Conservation (phyloP, 345 rosid genomes). For the Salix brachista region DNA sequence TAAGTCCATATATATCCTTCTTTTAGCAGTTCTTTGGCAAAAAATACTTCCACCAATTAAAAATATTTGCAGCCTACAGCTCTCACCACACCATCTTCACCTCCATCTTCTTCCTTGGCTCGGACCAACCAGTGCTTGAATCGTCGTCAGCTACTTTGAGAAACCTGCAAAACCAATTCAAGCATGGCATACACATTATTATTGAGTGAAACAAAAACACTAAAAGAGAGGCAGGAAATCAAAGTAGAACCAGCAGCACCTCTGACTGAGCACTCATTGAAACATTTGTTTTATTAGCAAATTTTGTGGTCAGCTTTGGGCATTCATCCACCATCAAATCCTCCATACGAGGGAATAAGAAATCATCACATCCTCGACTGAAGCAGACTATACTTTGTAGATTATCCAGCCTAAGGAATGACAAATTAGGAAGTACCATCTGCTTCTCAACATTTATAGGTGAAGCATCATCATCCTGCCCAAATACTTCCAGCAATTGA, state of each 20-base stretch:
- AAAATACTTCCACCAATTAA: too few relatives aligned
- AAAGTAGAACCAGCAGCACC: not conserved
- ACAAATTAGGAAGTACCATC: not conserved
- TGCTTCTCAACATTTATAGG: not conserved
- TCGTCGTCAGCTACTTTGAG: not conserved
- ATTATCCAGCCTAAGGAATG: rapidly evolving
- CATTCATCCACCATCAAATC: rapidly evolving
- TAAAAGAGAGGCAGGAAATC: not conserved
- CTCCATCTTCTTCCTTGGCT: too few relatives aligned
- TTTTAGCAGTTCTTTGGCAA: too few relatives aligned
- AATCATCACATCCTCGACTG: not conserved
- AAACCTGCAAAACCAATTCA: too few relatives aligned
- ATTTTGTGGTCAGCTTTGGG: not conserved
- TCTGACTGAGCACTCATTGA: not conserved
- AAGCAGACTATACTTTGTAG: not conserved
- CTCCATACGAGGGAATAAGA: rapidly evolving
- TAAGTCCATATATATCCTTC: too few relatives aligned
- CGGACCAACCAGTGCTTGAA: not conserved
- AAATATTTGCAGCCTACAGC: too few relatives aligned
- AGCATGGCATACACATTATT: too few relatives aligned
- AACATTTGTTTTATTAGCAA: not conserved
- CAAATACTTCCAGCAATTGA: too few relatives aligned
- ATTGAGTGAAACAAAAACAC: not conserved
- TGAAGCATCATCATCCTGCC: not conserved
- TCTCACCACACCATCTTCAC: too few relatives aligned